phyloP scores from a whole-genome alignment of 192 early-diverging fungal species.

The Coemansia sp. region DNA sequence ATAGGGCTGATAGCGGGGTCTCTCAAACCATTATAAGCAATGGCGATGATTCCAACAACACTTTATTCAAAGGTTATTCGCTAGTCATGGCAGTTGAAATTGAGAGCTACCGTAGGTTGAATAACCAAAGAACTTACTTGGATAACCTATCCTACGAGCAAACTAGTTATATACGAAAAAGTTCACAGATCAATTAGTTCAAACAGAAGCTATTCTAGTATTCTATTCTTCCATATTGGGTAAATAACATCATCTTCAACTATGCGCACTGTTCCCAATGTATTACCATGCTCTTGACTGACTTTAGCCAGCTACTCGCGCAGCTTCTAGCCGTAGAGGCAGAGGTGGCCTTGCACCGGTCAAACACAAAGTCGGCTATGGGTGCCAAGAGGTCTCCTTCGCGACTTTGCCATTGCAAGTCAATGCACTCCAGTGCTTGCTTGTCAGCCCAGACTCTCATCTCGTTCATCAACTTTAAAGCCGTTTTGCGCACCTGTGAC shows the following conservation, averaged over 20 bases:
- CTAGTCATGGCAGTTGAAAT: too few species aligned
- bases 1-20: too few species aligned
- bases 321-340: constrained; percentile 23
- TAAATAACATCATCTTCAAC: background rate
- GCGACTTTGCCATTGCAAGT: constrained; percentile 13
- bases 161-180: too few species aligned
- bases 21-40: too few species aligned
- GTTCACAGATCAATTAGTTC: too few species aligned
- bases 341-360: constrained; percentile 13
- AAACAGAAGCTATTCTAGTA: too few species aligned
- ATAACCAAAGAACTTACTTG: too few species aligned
- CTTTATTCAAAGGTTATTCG: too few species aligned
- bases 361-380: constrained; percentile 4
- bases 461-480: constrained; percentile 11
- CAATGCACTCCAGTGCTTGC: constrained; percentile 9
- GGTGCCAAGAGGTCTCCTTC: constrained; percentile 2
- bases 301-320: constrained; percentile 30
- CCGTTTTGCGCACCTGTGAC: constrained; percentile 26
- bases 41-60: too few species aligned
- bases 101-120: too few species aligned
- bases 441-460: constrained; percentile 22
- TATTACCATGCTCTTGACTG: constrained; percentile 20
- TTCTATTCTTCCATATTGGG: too few species aligned
- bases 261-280: constrained; percentile 37
- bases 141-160: too few species aligned